Conservation (phyloP, 1,284 basidiomycete species). For the Chondrostereum purpureum region DNA sequence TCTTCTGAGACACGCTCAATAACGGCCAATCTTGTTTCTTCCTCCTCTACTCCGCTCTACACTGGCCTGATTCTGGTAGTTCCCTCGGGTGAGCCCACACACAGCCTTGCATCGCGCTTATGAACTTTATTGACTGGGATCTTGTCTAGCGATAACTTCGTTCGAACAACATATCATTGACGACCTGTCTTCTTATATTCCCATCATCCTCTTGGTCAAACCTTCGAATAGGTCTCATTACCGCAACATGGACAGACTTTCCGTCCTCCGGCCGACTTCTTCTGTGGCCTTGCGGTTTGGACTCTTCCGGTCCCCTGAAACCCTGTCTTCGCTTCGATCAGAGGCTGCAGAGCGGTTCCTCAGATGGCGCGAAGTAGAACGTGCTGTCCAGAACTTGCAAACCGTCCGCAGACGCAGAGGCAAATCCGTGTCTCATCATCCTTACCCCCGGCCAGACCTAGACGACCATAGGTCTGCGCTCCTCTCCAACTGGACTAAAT, state of each 20-base stretch:
- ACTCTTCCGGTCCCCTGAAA: conserved; percentile 56
- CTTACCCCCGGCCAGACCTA: not conserved
- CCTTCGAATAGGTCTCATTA: conserved; percentile 22
- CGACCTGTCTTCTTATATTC: conserved; percentile 46
- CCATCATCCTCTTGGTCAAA: conserved; percentile 48
- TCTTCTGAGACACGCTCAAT: conserved; percentile 40
- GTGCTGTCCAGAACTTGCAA: conserved; percentile 33
- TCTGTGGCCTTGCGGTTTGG: conserved; percentile 45
- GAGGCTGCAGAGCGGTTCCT: conserved; percentile 66
- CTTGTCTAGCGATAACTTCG: conserved; percentile 22
- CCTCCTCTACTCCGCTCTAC: conserved; percentile 45
- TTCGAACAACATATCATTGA: conserved; percentile 43
- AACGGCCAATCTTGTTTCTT: conserved; percentile 47
- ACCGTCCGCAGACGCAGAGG: conserved; percentile 13
- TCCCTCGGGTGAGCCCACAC: conserved; percentile 35
- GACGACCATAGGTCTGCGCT: conserved; percentile 9
- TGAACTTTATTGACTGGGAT: not conserved
- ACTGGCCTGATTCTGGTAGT: conserved; percentile 54
- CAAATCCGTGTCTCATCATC: conserved; percentile 15
- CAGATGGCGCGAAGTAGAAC: conserved; percentile 62
- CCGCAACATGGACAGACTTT: conserved; percentile 29
- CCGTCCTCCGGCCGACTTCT: conserved; percentile 47
- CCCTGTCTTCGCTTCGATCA: conserved; percentile 44
- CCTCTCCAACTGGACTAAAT: conserved; percentile 41
- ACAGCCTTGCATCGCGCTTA: conserved; percentile 3